phyloP scores from a whole-genome alignment of 495 filamentous ascomycete species.

The Lepidopterella palustris region DNA sequence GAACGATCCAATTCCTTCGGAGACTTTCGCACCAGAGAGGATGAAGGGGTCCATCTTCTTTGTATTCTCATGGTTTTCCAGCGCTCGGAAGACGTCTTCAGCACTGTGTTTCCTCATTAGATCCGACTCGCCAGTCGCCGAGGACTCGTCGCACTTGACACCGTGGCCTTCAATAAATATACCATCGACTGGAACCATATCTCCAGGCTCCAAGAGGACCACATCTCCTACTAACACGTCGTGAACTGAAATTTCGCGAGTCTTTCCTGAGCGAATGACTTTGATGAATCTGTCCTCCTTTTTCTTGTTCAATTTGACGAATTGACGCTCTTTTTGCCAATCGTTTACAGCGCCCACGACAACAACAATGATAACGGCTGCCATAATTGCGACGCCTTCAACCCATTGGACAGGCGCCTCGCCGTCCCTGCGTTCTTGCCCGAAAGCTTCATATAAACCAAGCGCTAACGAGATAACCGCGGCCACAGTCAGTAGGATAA shows the following conservation, averaged over 20 bases:
- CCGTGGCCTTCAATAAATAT: constrained; percentile 44
- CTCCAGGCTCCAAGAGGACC: constrained; percentile 77
- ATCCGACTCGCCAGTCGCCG: constrained; percentile 63
- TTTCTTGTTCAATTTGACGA: constrained; percentile 43
- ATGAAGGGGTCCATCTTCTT: constrained; percentile 91
- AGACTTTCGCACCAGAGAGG: constrained; percentile 84
- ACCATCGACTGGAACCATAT: constrained; percentile 54
- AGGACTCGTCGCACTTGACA: constrained; percentile 60
- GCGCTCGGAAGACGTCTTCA: constrained; percentile 73
- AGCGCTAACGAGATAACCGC: constrained; percentile 79
- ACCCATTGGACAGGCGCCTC: constrained; percentile 40
- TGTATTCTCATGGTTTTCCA: constrained; percentile 67
- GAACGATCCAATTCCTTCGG: constrained; percentile 84
- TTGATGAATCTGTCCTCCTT: constrained; percentile 57
- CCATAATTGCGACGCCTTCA: constrained; percentile 46
- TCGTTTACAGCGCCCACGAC: constrained; percentile 42
- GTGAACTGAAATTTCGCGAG: constrained; percentile 68
- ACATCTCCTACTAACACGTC: constrained; percentile 82
- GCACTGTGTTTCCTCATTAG: constrained; percentile 57
- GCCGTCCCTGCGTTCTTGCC: constrained; percentile 28
- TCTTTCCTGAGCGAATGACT: constrained; percentile 68
- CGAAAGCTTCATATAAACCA: constrained; percentile 62
- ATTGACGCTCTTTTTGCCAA: constrained; percentile 44
- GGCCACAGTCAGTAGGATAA: constrained; percentile 71
- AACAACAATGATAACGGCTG: constrained; percentile 41